Percentiles rank a stretch among this genome's conserved stretches.
These are phyloP conservation scores for Fennellomyces sp. DNA, from an alignment of 371 early-diverging fungal species.

Conservation along the genomic window DNA sequence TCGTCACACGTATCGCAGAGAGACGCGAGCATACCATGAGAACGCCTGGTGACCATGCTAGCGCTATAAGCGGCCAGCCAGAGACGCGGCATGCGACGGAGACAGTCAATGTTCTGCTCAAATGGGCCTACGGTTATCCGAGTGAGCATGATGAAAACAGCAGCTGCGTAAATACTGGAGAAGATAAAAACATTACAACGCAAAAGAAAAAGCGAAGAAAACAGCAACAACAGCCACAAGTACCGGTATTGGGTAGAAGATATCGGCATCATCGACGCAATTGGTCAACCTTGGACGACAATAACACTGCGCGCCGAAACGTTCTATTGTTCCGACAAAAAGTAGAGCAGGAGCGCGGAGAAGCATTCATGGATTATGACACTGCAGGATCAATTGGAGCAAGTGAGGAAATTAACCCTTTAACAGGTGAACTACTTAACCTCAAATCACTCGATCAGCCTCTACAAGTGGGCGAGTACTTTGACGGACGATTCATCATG, in stretches of 20 bases:
- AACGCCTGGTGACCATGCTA: conserved; percentile 24
- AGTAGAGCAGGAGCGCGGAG: neutral
- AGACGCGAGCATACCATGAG: conserved; percentile 30
- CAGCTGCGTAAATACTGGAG: neutral
- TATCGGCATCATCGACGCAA: conserved; percentile 11
- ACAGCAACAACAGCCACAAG: neutral
- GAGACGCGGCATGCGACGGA: conserved; percentile 14
- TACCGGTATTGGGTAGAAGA: neutral
- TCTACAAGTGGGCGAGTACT: conserved; percentile 34
- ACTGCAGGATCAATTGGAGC: neutral
- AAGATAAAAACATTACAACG: neutral
- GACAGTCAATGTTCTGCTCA: conserved; percentile 14
- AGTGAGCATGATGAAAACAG: conserved; percentile 10
- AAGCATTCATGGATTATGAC: neutral
- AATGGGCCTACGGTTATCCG: conserved; percentile 42
- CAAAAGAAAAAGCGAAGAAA: neutral
- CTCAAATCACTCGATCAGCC: conserved; percentile 34
- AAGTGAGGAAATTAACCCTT: neutral
- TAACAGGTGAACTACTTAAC: conserved; percentile 19
- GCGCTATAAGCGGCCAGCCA: conserved; percentile 1
- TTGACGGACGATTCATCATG: conserved; percentile 41
- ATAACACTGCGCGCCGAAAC: neutral
- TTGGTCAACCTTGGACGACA: neutral
- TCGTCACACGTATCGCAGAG: conserved; percentile 22
- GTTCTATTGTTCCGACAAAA: conserved; percentile 1